Percentiles rank a stretch among this genome's conserved stretches.
phyloP scores from a whole-genome alignment of 768 basidiomycete species.

The Daedalea quercina region DNA sequence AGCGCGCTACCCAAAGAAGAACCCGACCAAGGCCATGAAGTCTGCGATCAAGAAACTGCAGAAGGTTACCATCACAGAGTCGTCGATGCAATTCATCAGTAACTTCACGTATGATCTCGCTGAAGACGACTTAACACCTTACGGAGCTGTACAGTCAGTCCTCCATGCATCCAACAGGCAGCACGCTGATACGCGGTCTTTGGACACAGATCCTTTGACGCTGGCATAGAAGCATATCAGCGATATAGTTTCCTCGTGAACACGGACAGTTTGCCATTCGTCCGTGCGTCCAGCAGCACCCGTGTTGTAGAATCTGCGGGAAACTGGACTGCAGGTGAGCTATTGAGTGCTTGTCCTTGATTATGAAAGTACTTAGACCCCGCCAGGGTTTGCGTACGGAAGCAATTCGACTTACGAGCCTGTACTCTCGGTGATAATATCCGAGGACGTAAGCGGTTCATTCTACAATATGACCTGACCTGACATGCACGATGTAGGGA shows the following conservation, averaged over 20 bases:
- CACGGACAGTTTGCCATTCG: slow-evolving; percentile 41
- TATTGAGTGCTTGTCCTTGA: not conserved
- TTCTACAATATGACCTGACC: not conserved
- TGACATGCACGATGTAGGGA: slow-evolving; percentile 4
- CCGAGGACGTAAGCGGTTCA: slow-evolving; percentile 39
- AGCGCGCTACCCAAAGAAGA: slow-evolving; percentile 63
- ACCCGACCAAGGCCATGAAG: slow-evolving; percentile 36
- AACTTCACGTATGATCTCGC: slow-evolving; percentile 56
- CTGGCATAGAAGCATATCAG: slow-evolving; percentile 43
- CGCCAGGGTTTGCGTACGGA: slow-evolving; percentile 54
- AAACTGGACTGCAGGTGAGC: slow-evolving; percentile 62
- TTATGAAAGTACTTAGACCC: no score
- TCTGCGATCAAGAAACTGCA: slow-evolving; percentile 47
- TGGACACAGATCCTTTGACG: slow-evolving; percentile 34
- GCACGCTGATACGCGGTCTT: not conserved
- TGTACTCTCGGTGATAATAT: slow-evolving; percentile 48
- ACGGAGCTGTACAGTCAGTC: slow-evolving; percentile 59
- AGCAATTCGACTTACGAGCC: slow-evolving; percentile 40
- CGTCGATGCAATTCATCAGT: slow-evolving; percentile 48
- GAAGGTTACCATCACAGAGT: slow-evolving; percentile 35
- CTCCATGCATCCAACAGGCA: not conserved
- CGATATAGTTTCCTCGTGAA: slow-evolving; percentile 49
- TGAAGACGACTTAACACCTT: slow-evolving; percentile 48
- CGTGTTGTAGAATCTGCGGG: slow-evolving; percentile 62
- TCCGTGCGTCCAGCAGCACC: slow-evolving; percentile 41